These are phyloP conservation scores for Echinochloa phyllopogon DNA, from an alignment of 176 grass and related monocot genomes.

Conservation along the genomic window DNA sequence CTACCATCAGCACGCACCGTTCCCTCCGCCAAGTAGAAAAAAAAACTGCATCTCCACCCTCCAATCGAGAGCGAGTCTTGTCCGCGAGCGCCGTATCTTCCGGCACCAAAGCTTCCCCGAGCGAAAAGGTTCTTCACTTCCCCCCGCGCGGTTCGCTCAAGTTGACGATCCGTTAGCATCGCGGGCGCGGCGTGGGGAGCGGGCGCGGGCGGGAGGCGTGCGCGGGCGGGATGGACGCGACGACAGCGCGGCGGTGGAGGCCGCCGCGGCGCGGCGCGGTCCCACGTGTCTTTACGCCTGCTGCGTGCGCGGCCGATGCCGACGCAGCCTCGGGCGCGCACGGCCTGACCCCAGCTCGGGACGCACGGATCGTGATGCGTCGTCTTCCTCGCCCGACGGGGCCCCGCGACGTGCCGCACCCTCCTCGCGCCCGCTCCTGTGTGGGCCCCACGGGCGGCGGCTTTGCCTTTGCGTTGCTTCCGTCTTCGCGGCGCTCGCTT, in stretches of 20 bases:
- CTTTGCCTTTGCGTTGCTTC: constrained; percentile 20
- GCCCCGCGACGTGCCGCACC: constrained; percentile 29
- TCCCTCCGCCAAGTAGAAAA: not conserved
- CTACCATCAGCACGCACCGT: not conserved
- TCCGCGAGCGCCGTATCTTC: constrained; percentile 41
- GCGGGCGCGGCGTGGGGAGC: not conserved
- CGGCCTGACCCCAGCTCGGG: constrained; percentile 43
- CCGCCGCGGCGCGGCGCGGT: constrained; percentile 54
- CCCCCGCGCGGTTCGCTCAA: not conserved
- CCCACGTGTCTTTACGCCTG: constrained; percentile 57
- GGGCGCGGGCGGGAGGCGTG: not conserved
- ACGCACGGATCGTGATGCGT: constrained; percentile 58
- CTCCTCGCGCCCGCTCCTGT: not conserved
- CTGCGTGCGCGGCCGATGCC: constrained; percentile 48
- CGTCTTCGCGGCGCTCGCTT: not conserved
- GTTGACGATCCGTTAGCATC: constrained; percentile 42
- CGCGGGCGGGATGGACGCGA: constrained; percentile 14
- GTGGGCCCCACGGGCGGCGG: constrained; percentile 44
- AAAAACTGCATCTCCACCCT: not conserved
- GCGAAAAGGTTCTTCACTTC: constrained; percentile 33
- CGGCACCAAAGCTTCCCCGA: constrained; percentile 18
- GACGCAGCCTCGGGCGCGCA: constrained; percentile 17
- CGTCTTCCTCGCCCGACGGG: constrained; percentile 47
- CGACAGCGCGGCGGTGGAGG: constrained; percentile 39
- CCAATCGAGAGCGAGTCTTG: not conserved